Base-by-base conservation (phyloP, 2,329 filamentous ascomycete genomes). In the Blumeriella jaapii region DNA sequence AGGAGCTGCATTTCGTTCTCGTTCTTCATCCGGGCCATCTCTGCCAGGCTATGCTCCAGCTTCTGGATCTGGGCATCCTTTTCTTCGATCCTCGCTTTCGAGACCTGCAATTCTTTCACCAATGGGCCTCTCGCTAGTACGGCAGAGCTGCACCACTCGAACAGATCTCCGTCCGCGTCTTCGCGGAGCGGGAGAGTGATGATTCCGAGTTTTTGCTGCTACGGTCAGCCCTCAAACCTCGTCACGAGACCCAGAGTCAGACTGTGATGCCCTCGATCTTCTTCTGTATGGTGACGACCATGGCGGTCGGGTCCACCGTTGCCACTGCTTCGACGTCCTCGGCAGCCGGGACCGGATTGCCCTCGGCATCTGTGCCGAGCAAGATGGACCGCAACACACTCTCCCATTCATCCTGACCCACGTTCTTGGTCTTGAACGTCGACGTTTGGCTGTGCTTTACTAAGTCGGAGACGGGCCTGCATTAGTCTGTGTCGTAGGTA, bases 211-310 rank as follows among this genome's bases (percentile, higher is more conserved):
- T 67, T 72, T 76, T 81, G 75, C 75, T 81, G 44, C 20, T 16
- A 11, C 11, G 15, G 31, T 49, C 37, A 47, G 46, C 35, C 22
- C 9, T 8, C 7, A 16, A 12, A 4, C 8, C 18, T 19, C 11
- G 11, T 20, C 15, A 20, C 18, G 24, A 5, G 17, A 13, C 7
- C 18, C 7, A 29, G 10, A 23, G 15, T 13, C 69, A 44, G 62
- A 79, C 78, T 39, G 74, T 81, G 47, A 85, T 82, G 27, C 76
- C 78, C 44, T 74, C 66, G 24, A 78, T 67, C 37, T 74, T 70
- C 52, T 76, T 78, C 31, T 76, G 69, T 38, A 86, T 60, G 5
- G 70, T 72, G 41, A 87, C 64, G 12, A 65, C 66, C n/a, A 82
- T 62, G 2, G 61, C 54, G 29, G 64, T 62, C 30, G 54, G 55